Conservation (phyloP, 2,329 filamentous ascomycete species). For the Botrytis sinoallii region DNA sequence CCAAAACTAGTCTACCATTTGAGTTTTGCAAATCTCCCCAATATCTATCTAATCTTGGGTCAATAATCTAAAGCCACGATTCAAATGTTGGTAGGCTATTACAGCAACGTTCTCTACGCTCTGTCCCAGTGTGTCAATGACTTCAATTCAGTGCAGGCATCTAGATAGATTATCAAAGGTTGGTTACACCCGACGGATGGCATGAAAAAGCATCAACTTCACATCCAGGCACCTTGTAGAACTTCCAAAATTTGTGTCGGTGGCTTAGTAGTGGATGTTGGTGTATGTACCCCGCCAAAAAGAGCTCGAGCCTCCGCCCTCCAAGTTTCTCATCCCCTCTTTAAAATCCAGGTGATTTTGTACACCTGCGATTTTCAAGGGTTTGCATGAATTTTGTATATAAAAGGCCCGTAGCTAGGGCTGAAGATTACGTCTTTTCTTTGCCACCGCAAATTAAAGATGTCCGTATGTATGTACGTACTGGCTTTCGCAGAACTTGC, state of each 20-base stretch:
- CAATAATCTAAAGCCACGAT: neutral
- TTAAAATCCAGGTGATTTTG: neutral
- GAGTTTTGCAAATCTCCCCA: neutral
- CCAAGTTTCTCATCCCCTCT: neutral
- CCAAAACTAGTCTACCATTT: neutral
- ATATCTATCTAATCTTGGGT: neutral
- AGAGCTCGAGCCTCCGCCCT: neutral
- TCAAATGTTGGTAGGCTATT: neutral
- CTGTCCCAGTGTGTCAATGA: neutral
- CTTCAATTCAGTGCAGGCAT: neutral
- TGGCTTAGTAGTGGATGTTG: neutral
- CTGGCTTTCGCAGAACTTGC: neutral
- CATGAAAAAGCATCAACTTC: neutral
- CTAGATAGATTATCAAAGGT: neutral
- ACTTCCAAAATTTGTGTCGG: neutral
- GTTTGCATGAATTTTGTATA: neutral
- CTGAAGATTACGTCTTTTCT: neutral
- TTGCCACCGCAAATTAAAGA: neutral
- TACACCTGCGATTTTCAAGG: too few relatives aligned
- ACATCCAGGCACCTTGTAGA: neutral
- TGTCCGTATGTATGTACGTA: neutral
- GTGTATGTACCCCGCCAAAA: neutral
- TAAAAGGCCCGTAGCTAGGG: neutral
- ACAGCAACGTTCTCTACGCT: neutral
- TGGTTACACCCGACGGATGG: neutral